A percentile compares a stretch with the other conserved stretches of the same genome.
phyloP scores from a whole-genome alignment of 2,329 filamentous ascomycete species.

The Colletotrichum viniferum region DNA sequence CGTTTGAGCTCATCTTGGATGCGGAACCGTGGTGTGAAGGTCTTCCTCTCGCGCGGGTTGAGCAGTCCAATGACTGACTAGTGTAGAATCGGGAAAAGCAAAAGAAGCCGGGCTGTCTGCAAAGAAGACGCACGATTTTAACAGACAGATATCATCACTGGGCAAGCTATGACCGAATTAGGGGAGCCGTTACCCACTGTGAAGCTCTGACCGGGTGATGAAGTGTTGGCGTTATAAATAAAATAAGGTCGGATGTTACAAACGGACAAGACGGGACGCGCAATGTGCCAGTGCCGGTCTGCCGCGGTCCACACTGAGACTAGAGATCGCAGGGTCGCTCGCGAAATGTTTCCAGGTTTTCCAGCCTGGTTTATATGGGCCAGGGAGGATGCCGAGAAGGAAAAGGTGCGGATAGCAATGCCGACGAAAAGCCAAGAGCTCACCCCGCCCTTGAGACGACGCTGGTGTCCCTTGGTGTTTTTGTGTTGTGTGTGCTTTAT shows the following conservation, averaged over 20 bases:
- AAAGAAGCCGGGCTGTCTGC: not conserved
- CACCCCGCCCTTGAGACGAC: not conserved
- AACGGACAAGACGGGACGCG: not conserved
- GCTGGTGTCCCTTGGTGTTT: not conserved
- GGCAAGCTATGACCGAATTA: not conserved
- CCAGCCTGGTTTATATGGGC: slow-evolving; percentile 20
- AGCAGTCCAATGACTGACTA: not conserved
- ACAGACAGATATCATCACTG: not conserved
- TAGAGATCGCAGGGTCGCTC: not conserved
- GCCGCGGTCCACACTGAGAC: not conserved
- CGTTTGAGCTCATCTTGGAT: not conserved
- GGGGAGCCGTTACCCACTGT: not conserved
- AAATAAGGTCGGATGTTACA: not conserved
- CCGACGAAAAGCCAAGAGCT: slow-evolving; percentile 6
- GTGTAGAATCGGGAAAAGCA: not conserved
- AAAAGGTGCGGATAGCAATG: slow-evolving; percentile 1
- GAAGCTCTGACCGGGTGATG: not conserved
- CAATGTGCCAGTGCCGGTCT: slow-evolving; percentile 13
- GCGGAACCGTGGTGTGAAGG: no score
- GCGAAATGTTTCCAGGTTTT: not conserved
- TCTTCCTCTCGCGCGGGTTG: not conserved
- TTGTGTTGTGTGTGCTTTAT: not conserved
- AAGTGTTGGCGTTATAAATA: not conserved
- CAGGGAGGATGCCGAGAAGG: not conserved
- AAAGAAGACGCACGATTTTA: not conserved